Evolutionary conservation across 176 grass and related monocot species (phyloP), one percentile per base, ranked within the genome.

Genomic region (Oryza rufipogon): DNA sequence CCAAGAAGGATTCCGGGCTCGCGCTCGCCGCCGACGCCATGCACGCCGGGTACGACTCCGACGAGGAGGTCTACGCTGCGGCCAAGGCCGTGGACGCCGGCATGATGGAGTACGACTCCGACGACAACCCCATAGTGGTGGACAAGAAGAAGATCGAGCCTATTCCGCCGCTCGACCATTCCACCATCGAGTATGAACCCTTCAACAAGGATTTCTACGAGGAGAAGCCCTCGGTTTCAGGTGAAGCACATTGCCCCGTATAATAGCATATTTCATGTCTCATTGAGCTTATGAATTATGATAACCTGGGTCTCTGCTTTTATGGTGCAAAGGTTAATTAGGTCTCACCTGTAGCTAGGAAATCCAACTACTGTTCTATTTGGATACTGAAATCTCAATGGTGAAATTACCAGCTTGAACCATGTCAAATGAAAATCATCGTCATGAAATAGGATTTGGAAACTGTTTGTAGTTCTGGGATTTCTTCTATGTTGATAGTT

Each of bases 81-180:
- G 96, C 96, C n/a, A 98, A 98, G 86, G 96, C 93, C 15, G 89
- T 98, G 9, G 96, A 98, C 87, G 89, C 96, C 20, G 93, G 93
- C 79, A 87, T 87, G 85, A 82, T 98, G 80, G 93, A 98, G 34
- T 98, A 98, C 79, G 93, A 98, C 68, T 98, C 93, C 17, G 96
- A 95, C 25, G 96, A 94, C 82, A 98, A 98, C 32, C 91, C 91
- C 23, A 89, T 98, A 76, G 85, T 95, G 14, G 45, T 92, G 26
- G 96, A 98, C 79, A 98, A 98, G 91, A 98, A 88, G 81, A 98
- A 98, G 78, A 98, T 98, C 9, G 96, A 95, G 74, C 96, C 93
- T 23, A 92, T 98, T 80, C 93, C 89, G 10, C 85, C 91, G 28
- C 78, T 98, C 11, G 93, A 98, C 74, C 96, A 95, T 85, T 93